Evolutionary conservation across 257 asterid genomes (phyloP).

Genomic region (Ilex aquifolium): DNA sequence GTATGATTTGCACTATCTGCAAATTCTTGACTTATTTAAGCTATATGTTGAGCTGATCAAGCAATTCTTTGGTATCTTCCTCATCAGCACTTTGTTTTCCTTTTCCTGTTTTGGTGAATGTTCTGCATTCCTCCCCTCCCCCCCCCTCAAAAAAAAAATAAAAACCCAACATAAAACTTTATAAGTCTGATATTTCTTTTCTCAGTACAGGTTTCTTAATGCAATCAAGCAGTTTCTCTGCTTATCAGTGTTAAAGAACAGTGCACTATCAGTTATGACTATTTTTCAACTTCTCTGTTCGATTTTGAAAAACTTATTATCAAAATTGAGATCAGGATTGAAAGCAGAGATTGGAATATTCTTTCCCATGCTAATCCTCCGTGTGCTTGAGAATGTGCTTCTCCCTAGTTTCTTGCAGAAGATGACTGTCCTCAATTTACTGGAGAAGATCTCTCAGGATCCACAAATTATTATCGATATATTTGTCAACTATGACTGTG

Average conservation of each 20-base stretch:
- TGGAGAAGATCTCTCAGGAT: conserved; percentile 80
- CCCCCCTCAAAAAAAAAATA: background rate
- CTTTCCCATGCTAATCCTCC: conserved; percentile 94
- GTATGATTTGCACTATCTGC: no score
- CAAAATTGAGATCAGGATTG: conserved; percentile 79
- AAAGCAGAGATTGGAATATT: conserved; percentile 96
- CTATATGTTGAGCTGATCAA: no score
- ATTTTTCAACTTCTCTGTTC: conserved; percentile 80
- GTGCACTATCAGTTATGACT: conserved; percentile 93
- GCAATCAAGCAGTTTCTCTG: conserved; percentile 87
- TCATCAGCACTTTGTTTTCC: no score
- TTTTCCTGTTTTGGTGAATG: no score
- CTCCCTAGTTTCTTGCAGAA: conserved; percentile 98
- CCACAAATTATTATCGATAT: conserved; percentile 73
- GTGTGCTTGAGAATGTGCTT: conserved; percentile 95
- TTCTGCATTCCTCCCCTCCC: background rate
- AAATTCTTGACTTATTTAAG: no score
- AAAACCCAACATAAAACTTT: no score
- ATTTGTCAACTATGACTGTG: conserved; percentile 96
- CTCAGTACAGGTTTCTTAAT: conserved; percentile 71
- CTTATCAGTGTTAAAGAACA: conserved; percentile 93
- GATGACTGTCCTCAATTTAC: conserved; percentile 84
- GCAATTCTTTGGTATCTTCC: no score
- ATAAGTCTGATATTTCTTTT: background rate
- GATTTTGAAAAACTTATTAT: conserved; percentile 51